A percentile compares a stretch with the other conserved stretches of the same genome.
These are phyloP conservation scores for Plantago major DNA, from an alignment of 257 asterid species.

Conservation along the genomic window DNA sequence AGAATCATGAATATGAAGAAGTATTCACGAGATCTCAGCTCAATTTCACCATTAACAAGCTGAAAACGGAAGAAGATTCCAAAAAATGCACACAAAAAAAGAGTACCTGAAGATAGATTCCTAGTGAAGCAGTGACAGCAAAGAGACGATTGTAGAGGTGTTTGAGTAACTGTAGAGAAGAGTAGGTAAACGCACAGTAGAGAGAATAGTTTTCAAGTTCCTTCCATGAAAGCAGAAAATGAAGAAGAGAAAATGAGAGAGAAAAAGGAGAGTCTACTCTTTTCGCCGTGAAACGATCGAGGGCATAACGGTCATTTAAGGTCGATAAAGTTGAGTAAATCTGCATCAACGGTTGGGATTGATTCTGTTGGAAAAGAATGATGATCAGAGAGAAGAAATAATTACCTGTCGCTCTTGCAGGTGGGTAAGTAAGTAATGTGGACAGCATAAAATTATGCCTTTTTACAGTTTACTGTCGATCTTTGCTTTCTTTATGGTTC, in stretches of 20 bases:
- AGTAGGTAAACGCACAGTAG: slow-evolving; percentile 31
- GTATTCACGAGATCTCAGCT: slow-evolving; percentile 32
- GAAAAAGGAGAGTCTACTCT: slow-evolving; percentile 29
- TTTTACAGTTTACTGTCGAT: slow-evolving; percentile 12
- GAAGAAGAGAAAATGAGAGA: slow-evolving; percentile 18
- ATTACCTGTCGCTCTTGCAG: slow-evolving; percentile 48
- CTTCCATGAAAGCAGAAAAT: slow-evolving; percentile 51
- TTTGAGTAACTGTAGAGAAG: slow-evolving; percentile 25
- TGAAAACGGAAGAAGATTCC: not conserved
- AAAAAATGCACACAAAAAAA: not conserved
- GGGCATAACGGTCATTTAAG: slow-evolving; percentile 25
- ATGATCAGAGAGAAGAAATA: slow-evolving; percentile 25
- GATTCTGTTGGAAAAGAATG: not conserved
- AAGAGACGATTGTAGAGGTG: too few species aligned
- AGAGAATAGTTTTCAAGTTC: slow-evolving; percentile 38
- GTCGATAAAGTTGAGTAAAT: not conserved
- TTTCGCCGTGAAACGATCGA: not conserved
- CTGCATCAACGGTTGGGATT: slow-evolving; percentile 27
- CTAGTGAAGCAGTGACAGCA: not conserved
- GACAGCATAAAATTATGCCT: slow-evolving; percentile 38
- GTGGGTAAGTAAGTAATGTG: slow-evolving; percentile 32
- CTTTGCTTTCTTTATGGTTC: too few species aligned
- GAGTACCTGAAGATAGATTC: slow-evolving; percentile 3
- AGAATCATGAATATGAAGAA: not conserved
- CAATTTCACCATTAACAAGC: slow-evolving; percentile 9